Conservation (phyloP, 768 basidiomycete genomes). For the Tephrocybe sp. region DNA sequence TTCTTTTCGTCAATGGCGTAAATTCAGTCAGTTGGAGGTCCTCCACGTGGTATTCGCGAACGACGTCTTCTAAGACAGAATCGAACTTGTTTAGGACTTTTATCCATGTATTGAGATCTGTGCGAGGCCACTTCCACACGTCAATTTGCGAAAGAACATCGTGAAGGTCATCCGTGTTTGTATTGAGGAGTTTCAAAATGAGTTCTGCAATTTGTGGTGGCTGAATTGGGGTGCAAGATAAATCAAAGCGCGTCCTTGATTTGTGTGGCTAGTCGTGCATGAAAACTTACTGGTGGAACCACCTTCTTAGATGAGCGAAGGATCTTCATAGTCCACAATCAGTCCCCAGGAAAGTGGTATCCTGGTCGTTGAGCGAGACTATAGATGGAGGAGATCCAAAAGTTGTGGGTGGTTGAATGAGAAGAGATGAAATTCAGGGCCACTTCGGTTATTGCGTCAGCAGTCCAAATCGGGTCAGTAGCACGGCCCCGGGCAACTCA, state of each 20-base stretch:
- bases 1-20: slow-evolving; percentile 68
- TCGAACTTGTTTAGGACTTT: slow-evolving; percentile 96
- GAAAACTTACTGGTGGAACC: slow-evolving; percentile 65
- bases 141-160: slow-evolving; percentile 68
- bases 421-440: slow-evolving; percentile 19
- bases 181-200: slow-evolving; percentile 66
- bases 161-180: slow-evolving; percentile 71
- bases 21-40: slow-evolving; percentile 82
- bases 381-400: slow-evolving; percentile 14
- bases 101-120: slow-evolving; percentile 96
- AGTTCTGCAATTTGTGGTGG: slow-evolving; percentile 81
- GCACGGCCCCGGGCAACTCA: not conserved
- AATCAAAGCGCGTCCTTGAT: slow-evolving; percentile 18
- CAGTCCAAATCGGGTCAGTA: slow-evolving; percentile 20
- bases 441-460: slow-evolving; percentile 21
- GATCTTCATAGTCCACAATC: slow-evolving; percentile 82
- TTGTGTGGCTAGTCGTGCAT: slow-evolving; percentile 15
- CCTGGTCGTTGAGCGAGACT: slow-evolving; percentile 10
- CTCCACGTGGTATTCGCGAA: slow-evolving; percentile 84
- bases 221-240: slow-evolving; percentile 34
- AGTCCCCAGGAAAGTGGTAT: slow-evolving; percentile 33
- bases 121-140: slow-evolving; percentile 92
- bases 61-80: slow-evolving; percentile 77
- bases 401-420: slow-evolving; percentile 8
- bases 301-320: slow-evolving; percentile 82